Evolutionary conservation across 1,284 basidiomycete genomes (phyloP), one percentile per base, ranked within the genome.

Genomic region (Amylostereum areolatum): DNA sequence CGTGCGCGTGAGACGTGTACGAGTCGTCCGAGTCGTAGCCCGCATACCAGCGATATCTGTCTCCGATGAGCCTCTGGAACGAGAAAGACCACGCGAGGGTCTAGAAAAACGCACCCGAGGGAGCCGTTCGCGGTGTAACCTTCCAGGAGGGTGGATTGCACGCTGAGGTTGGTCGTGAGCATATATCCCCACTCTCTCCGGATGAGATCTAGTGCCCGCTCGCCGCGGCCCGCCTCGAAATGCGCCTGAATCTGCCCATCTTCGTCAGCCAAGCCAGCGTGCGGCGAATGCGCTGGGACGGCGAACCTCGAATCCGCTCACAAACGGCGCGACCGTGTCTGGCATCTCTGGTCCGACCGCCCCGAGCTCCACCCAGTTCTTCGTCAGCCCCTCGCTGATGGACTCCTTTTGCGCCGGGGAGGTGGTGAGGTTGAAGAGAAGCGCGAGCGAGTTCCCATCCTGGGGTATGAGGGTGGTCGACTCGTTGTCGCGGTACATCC

Each of bases 131-230:
- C 66, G 3, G 74, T 77, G 57, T 71, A 77, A 0, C 75, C 76
- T 58, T 78, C 76, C 11, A 78, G 65, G 8, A 78, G 62, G 1
- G 73, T 75, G 5, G 75, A 78, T 49, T 76, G 70, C 3, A 76
- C 74, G 50, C 70, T 74, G 46, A 76, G 54, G 52, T 73, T 72
- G 5, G 74, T 77, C 61, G 75, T 73, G 25, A 78, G 61, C 72
- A 78, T 78, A 56, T 77, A 79, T 1, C 76, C 76, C 77, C 77
- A 77, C 57, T 75, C 70, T 30, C 67, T 66, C 18, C 66, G 67
- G 9, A 79, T 55, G 6, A 79, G 64, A 51, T 77, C 74, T 59
- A 79, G 66, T 2, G 74, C 75, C 18, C 71, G 65, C 18, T 63
- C 70, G 41, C 72, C 74, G 55, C 74, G 68, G 6, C 71, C 73